Percentiles rank a stretch among this genome's conserved stretches.
phyloP scores from a whole-genome alignment of 192 early-diverging fungal species.

The Coemansia sp. region DNA sequence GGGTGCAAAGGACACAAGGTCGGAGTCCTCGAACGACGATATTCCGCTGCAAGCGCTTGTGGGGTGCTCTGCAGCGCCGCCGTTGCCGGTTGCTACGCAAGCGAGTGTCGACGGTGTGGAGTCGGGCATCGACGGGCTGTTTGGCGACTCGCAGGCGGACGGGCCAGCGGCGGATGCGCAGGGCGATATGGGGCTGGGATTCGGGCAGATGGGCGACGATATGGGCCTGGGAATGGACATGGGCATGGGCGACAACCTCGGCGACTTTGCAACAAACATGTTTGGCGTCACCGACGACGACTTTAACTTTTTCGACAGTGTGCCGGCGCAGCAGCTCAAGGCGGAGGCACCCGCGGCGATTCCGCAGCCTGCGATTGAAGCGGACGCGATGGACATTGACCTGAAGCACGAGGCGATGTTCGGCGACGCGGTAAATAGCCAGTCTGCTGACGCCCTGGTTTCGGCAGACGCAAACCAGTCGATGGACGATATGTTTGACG shows the following conservation, averaged over 20 bases:
- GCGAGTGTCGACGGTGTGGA: not conserved
- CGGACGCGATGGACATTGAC: slow-evolving; percentile 10
- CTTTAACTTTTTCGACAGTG: slow-evolving; percentile 50
- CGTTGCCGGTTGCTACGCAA: not conserved
- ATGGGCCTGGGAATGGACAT: slow-evolving; percentile 40
- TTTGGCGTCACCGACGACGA: slow-evolving; percentile 54
- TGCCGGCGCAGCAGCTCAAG: slow-evolving; percentile 28
- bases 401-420: slow-evolving; percentile 1
- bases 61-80: not conserved
- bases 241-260: slow-evolving; percentile 31
- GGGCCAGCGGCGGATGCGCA: not conserved
- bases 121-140: slow-evolving; percentile 34
- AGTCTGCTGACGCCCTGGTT: not conserved
- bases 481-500: slow-evolving; percentile 41
- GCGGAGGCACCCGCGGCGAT: not conserved
- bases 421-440: not conserved
- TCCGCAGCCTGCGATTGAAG: not conserved
- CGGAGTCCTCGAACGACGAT: slow-evolving; percentile 19
- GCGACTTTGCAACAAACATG: slow-evolving; percentile 31
- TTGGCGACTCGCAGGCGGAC: slow-evolving; percentile 22
- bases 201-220: slow-evolving; percentile 25
- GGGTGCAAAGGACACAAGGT: slow-evolving; percentile 1
- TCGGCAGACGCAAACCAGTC: not conserved
- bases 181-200: slow-evolving; percentile 14
- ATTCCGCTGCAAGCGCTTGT: slow-evolving; percentile 27